These are phyloP conservation scores for Suhomyces faveliae DNA, from an alignment of 805 yeast genomes.

Conservation along the genomic window DNA sequence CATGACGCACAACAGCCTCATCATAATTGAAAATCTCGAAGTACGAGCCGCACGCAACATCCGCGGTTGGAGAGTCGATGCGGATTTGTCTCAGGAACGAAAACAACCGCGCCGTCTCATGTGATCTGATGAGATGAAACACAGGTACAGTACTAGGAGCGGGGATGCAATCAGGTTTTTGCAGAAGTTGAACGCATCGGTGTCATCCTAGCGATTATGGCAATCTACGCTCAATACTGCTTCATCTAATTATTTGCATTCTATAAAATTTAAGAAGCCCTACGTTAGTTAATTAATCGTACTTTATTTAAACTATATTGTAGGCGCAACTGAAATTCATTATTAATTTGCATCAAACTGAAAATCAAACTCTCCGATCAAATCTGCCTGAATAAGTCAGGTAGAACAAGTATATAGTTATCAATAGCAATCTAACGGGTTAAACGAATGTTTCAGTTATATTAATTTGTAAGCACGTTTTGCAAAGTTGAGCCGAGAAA, in stretches of 20 bases:
- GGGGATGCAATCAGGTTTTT: neutral
- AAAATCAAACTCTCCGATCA: too few species aligned
- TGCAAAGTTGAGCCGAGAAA: too few species aligned
- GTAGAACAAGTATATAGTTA: neutral
- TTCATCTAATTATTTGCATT: neutral
- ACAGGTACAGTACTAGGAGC: neutral
- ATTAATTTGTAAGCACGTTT: too few species aligned
- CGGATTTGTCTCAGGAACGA: neutral
- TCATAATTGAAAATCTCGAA: neutral
- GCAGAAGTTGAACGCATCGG: neutral
- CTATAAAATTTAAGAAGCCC: neutral
- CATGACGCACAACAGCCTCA: neutral
- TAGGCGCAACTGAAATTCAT: neutral
- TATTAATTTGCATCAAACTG: neutral
- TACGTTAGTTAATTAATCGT: neutral
- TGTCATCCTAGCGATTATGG: neutral
- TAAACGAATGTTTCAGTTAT: too few species aligned
- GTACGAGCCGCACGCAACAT: neutral
- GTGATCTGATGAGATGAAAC: neutral
- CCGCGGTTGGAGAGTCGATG: neutral
- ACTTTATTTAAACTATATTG: neutral
- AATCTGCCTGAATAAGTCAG: too few species aligned
- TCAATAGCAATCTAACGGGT: too few species aligned
- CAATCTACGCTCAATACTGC: neutral
- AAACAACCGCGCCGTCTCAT: neutral